These are phyloP conservation scores for Rhinocladiella similis DNA, from an alignment of 2,329 filamentous ascomycete species.

Conservation along the genomic window DNA sequence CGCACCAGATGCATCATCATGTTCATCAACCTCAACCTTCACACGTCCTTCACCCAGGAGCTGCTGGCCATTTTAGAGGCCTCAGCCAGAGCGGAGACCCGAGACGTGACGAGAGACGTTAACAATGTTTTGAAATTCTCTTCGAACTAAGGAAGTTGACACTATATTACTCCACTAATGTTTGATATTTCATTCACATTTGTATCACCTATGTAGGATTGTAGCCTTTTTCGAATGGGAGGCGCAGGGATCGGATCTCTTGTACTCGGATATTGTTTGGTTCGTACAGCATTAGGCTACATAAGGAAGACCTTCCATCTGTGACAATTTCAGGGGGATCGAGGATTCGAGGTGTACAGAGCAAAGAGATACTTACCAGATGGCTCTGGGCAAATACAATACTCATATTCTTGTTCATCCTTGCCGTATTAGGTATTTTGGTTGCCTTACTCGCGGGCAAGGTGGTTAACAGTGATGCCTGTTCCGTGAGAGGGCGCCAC, in stretches of 20 bases:
- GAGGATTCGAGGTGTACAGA: no score
- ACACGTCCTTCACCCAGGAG: slow-evolving; percentile 17
- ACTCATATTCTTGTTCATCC: no score
- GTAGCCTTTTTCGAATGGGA: neutral
- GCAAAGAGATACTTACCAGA: no score
- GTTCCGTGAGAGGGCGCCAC: neutral
- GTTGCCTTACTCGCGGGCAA: no score
- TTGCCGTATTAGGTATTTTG: no score
- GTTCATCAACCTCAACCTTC: slow-evolving; percentile 13
- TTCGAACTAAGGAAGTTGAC: neutral
- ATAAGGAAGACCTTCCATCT: no score
- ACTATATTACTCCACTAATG: neutral
- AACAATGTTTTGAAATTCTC: neutral
- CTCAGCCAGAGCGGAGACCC: slow-evolving; percentile 20
- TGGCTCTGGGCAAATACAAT: no score
- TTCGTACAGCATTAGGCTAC: no score
- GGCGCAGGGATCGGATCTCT: neutral
- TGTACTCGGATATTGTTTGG: neutral
- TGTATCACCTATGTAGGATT: neutral
- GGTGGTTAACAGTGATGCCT: neutral
- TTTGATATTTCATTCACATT: neutral
- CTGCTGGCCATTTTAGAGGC: slow-evolving; percentile 13
- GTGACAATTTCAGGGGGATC: no score
- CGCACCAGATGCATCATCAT: slow-evolving; percentile 17
- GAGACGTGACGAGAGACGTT: slow-evolving; percentile 21